These are phyloP conservation scores for Raddia guianensis DNA, from an alignment of 176 grass and related monocot species.

Conservation along the genomic window DNA sequence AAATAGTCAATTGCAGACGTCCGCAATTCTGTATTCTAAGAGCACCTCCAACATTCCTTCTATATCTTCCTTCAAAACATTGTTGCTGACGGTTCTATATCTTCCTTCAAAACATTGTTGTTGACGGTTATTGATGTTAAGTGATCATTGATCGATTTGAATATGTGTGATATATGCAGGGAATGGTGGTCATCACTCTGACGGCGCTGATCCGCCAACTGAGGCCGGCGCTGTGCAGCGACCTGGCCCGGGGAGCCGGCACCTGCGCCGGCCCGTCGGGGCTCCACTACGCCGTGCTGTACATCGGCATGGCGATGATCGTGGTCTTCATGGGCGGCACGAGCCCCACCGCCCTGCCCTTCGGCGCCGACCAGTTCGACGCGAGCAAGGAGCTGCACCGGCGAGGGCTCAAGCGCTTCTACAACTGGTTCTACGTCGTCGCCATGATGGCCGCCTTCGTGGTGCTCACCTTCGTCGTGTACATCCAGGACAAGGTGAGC, in stretches of 20 bases:
- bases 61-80: too few species aligned
- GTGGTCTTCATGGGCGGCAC: conserved; percentile 22
- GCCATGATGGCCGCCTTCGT: conserved; percentile 16
- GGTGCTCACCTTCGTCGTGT: conserved; percentile 32
- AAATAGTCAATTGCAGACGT: too few species aligned
- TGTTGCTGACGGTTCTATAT: too few species aligned
- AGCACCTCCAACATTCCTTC: too few species aligned
- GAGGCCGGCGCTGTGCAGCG: conserved; percentile 34
- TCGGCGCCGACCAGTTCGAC: conserved; percentile 55
- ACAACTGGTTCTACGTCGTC: conserved; percentile 42
- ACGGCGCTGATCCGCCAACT: conserved; percentile 27
- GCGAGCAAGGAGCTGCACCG: conserved; percentile 23
- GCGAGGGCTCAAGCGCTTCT: conserved; percentile 31
- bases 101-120: too few species aligned
- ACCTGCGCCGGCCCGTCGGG: conserved; percentile 33
- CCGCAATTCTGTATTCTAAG: too few species aligned
- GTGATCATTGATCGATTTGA: background rate
- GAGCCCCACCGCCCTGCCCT: conserved; percentile 46
- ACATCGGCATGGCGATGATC: conserved; percentile 38
- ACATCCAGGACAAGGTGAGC: conserved; percentile 41
- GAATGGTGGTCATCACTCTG: conserved; percentile 29
- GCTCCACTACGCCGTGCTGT: conserved; percentile 33
- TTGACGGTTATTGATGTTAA: too few species aligned
- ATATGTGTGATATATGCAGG: background rate
- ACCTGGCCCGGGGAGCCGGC: conserved; percentile 15